phyloP scores from a whole-genome alignment of 139 green algal species.

The Closterium sp. region DNA sequence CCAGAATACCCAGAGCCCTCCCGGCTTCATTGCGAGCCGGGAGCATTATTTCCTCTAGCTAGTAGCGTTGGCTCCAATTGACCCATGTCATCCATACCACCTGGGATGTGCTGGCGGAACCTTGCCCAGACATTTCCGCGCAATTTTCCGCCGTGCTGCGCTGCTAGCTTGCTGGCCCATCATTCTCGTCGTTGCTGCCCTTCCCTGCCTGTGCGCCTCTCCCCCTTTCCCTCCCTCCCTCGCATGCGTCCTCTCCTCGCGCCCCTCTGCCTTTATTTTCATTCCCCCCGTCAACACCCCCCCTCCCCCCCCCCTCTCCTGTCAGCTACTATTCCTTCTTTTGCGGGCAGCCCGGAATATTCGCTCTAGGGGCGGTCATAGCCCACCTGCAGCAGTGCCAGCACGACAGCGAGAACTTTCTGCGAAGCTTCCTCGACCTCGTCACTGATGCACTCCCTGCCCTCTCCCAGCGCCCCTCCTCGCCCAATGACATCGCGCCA shows the following conservation, averaged over 20 bases:
- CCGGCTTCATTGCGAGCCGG: no score
- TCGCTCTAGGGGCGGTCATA: constrained; percentile 29
- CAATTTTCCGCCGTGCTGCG: neutral
- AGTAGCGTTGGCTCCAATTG: no score
- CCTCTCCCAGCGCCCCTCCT: neutral
- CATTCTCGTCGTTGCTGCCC: no score
- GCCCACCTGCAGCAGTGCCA: constrained; percentile 20
- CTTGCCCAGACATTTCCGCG: no score
- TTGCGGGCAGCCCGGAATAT: constrained; percentile 40
- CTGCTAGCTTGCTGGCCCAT: no score
- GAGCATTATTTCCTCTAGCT: no score
- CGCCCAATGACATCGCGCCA: neutral
- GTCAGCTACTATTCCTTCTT: constrained; percentile 31
- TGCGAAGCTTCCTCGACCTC: constrained; percentile 17
- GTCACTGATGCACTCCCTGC: constrained; percentile 11
- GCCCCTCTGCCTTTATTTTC: neutral
- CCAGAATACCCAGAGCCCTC: no score
- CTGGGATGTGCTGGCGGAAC: no score
- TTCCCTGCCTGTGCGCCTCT: neutral
- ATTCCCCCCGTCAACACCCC: neutral
- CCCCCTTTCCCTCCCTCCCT: neutral
- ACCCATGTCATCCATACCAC: no score
- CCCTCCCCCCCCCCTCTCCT: neutral
- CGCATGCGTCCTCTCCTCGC: neutral
- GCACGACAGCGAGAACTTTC: neutral